A percentile compares a stretch with the other conserved stretches of the same genome.
phyloP scores from a whole-genome alignment of 495 filamentous ascomycete genomes.

The Neurospora sp. region DNA sequence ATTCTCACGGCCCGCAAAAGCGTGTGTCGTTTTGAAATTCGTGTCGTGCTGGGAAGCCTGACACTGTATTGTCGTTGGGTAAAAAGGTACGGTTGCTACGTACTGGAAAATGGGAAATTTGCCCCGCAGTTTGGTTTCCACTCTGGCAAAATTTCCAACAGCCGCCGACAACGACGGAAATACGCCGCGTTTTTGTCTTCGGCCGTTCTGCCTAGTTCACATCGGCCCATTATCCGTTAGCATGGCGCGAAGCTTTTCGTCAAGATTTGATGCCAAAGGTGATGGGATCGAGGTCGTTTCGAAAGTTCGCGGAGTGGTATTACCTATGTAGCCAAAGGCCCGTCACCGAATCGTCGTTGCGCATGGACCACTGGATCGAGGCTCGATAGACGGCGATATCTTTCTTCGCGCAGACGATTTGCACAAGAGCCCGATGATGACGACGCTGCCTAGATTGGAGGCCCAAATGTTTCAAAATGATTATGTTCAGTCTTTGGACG shows the following conservation, averaged over 20 bases:
- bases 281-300: background rate
- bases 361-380: background rate
- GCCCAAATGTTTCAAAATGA: background rate
- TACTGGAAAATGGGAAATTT: background rate
- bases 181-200: background rate
- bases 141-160: background rate
- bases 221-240: background rate
- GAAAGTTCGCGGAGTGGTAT: background rate
- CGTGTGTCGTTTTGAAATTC: background rate
- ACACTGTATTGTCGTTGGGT: background rate
- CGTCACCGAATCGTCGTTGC: background rate
- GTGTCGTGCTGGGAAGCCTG: background rate
- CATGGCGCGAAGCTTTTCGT: background rate
- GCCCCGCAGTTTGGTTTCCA: background rate
- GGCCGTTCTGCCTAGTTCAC: background rate
- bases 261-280: background rate
- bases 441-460: background rate
- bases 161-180: background rate
- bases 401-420: background rate
- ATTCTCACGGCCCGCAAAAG: background rate
- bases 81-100: background rate
- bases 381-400: background rate
- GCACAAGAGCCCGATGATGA: background rate
- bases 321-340: background rate
- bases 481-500: background rate